Base-by-base conservation (phyloP, 1,139 yeast genomes). In the Pichia sp. region DNA sequence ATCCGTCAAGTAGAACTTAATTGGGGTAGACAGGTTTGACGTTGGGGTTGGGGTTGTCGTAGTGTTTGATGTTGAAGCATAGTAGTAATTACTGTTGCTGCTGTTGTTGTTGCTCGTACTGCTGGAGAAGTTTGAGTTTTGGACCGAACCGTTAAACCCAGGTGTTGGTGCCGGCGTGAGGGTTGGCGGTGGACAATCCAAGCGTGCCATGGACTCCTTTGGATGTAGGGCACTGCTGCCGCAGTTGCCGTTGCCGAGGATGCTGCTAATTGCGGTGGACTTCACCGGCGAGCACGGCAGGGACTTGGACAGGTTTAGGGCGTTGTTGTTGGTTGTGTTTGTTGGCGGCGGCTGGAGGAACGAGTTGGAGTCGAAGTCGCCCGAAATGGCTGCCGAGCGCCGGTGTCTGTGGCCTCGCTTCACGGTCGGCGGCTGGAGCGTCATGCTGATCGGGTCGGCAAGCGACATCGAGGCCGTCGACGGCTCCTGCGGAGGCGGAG, bases 331-430 rank as follows among this genome's bases (percentile, higher is more conserved):
- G 5, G 6, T 42, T 20, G 24, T 20, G 24, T 20, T 20, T 20
- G 24, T 20, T 20, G 24, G 24, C 24, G 47, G 54, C 3, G 51
- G 58, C 44, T 44, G 63, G 31, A 52, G 48, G 4, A 51, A 51
- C 3, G 48, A 43, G 16, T 46, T 41, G 54, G 72, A 66, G 63
- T 85, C 91, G 65, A 85, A 84, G 64, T 85, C 91, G 0, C 90
- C 90, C 2, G 88, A 83, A 14, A 85, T 82, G 0, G 90, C 90
- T 30, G 87, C 86, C 0, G 90, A 84, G 50, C 92, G 71, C 62
- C 84, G 77, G 62, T 85, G 91, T 48, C 84, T 75, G 67, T 85
- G 91, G 2, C 80, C 77, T 60, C 81, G 73, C 62, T 73, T 73
- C 48, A 54, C 44, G 30, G 50, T 16, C 4, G 55, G 53, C 6